These are phyloP conservation scores for Silene noctiflora DNA, from an alignment of 179 eudicot species.

Conservation along the genomic window DNA sequence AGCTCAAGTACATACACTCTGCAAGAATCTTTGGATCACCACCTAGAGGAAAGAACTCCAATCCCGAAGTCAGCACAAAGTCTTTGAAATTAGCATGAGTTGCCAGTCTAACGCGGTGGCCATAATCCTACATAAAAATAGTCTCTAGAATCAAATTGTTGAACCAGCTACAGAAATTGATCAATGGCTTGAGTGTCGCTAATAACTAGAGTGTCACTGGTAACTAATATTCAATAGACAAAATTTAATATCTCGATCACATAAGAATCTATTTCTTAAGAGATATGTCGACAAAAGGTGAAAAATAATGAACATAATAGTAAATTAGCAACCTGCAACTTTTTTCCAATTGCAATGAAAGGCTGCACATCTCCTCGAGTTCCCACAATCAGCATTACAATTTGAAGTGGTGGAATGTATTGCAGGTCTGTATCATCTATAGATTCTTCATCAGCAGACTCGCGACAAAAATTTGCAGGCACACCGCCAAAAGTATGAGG, in stretches of 20 bases:
- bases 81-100: conserved; percentile 82
- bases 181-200: background rate
- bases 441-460: conserved; percentile 30
- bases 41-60: conserved; percentile 87
- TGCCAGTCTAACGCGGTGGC: conserved; percentile 85
- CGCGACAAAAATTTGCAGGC: conserved; percentile 28
- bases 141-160: background rate
- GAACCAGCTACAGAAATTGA: background rate
- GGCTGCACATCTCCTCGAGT: conserved; percentile 96
- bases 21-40: conserved; percentile 94
- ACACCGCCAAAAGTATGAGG: conserved; percentile 40
- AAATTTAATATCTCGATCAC: conserved; percentile 1
- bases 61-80: conserved; percentile 70
- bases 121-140: conserved; percentile 58
- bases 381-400: conserved; percentile 86
- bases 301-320: background rate
- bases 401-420: conserved; percentile 65
- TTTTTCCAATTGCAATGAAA: conserved; percentile 81
- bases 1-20: conserved; percentile 33
- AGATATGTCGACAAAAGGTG: background rate
- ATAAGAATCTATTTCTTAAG: background rate
- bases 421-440: conserved; percentile 35
- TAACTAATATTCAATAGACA: background rate
- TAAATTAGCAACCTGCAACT: conserved; percentile 51
- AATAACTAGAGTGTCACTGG: background rate